phyloP scores from a whole-genome alignment of 345 rosid genomes.

The Syzygium aromaticum region DNA sequence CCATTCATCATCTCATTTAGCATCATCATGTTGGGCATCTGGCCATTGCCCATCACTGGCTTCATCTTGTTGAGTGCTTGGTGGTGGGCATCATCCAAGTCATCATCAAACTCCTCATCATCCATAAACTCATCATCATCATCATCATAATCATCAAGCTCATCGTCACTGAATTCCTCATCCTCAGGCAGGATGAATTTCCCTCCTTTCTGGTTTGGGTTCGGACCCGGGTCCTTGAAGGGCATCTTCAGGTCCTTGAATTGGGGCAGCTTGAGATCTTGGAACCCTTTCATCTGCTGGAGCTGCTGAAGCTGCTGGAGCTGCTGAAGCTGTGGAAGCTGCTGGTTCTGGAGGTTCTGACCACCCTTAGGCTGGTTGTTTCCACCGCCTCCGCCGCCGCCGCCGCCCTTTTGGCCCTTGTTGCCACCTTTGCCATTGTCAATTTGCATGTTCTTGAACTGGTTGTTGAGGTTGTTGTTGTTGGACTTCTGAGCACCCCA shows the following conservation, averaged over 20 bases:
- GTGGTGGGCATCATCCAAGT: conserved; percentile 38
- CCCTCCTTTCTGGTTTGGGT: conserved; percentile 9
- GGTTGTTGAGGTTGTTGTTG: conserved; percentile 44
- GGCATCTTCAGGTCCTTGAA: conserved; percentile 56
- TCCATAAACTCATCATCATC: conserved; percentile 39
- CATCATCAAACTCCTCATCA: conserved; percentile 53
- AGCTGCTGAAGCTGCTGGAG: conserved; percentile 54
- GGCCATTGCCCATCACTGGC: conserved; percentile 33
- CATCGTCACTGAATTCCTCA: conserved; percentile 44
- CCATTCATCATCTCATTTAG: conserved; percentile 27
- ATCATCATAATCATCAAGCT: conserved; percentile 42
- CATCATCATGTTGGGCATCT: conserved; percentile 27
- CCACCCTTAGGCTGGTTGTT: conserved; percentile 6
- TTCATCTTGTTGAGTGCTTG: conserved; percentile 39
- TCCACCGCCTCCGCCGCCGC: conserved; percentile 9
- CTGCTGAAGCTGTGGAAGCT: conserved; percentile 45
- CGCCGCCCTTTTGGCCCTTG: conserved; percentile 31
- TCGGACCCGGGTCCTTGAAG: conserved; percentile 37
- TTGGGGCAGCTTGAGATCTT: conserved; percentile 65
- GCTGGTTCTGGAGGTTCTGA: conserved; percentile 1
- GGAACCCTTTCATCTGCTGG: conserved; percentile 55
- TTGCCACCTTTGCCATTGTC: conserved; percentile 54
- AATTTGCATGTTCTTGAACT: conserved; percentile 69
- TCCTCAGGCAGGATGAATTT: conserved; percentile 43
- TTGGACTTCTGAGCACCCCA: conserved; percentile 60